Evolutionary conservation across 805 yeast species (phyloP), one percentile per base, ranked within the genome.

Genomic region (Metschnikowia lochheadii): DNA sequence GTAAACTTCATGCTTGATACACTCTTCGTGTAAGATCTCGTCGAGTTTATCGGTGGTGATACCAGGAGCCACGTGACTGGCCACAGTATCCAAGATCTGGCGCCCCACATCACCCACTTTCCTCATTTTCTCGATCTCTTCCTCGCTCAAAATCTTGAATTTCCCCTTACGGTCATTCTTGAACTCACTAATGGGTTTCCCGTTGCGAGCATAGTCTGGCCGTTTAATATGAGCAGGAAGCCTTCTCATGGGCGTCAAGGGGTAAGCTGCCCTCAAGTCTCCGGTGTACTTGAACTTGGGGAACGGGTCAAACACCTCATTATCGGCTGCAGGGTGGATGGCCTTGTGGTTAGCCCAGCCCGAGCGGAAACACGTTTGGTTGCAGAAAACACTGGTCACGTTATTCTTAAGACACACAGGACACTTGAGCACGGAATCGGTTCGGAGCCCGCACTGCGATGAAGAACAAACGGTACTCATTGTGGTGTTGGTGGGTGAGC

Each of bases 1-100:
- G 66, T 94, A 94, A 3, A 91, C 89, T 56, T 85, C 83, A 67
- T 97, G 81, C 67, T 88, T 89, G 60, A 91, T 75, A 51, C 96
- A 87, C 62, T 90, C 98, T 46, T 82, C 78, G 65, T 94, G 98
- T 41, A 89, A 90, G 55, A 91, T 78, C 43, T 75, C 82, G 67
- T 94, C 99, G 50, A 94, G 75, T 65, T 87, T 92, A 65, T 94
- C 98, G 26, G 99, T 91, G 46, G 97, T 92, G 52, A 89, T 72
- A 41, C 99, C 99, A 0, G 96, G 96, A 55, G 75, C 80, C 38
- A 89, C 76, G 26, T 87, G 85, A 2, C 88, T 85, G 6, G 92
- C 99, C 7, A 94, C 96, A 10, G 78, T 73, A 68, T 94, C 99
- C 53, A 91, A 70, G n/a, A 94, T 82, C 65, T 91, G 97, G 65